Evolutionary conservation across 2,329 filamentous ascomycete species (phyloP).

Genomic region (Pseudopithomyces chartarum): DNA sequence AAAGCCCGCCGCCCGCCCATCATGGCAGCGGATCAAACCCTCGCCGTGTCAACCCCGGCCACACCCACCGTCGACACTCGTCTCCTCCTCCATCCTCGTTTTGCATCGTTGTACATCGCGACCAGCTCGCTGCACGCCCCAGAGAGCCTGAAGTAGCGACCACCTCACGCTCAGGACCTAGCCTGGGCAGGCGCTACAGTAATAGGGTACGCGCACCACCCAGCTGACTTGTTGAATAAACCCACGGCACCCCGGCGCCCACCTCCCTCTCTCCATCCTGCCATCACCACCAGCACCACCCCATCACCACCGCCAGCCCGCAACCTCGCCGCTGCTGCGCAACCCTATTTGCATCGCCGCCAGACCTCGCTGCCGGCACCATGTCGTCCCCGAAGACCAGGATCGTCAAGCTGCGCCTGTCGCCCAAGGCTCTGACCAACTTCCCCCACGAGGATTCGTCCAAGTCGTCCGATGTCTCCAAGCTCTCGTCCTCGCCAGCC

Average conservation of each 20-base stretch:
- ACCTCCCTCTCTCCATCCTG: neutral
- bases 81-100: neutral
- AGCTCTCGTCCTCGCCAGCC: constrained; percentile 45
- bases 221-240: constrained; percentile 18
- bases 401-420: constrained; percentile 41
- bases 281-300: constrained; percentile 7
- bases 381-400: constrained; percentile 42
- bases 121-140: neutral
- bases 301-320: constrained; percentile 15
- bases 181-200: constrained; percentile 14
- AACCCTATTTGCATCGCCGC: constrained; percentile 14
- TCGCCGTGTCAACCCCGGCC: constrained; percentile 6
- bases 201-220: constrained; percentile 11
- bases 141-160: neutral
- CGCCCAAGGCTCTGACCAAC: constrained; percentile 33
- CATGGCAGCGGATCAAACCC: constrained; percentile 8
- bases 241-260: constrained; percentile 10
- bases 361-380: constrained; percentile 28
- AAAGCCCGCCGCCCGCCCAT: constrained; percentile 6
- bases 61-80: neutral
- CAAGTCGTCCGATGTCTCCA: constrained; percentile 33
- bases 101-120: neutral
- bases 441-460: constrained; percentile 34
- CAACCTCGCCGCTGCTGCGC: constrained; percentile 16
- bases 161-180: constrained; percentile 4